Base-by-base conservation (phyloP, 768 basidiomycete species). In the Austroboletus eburneus region DNA sequence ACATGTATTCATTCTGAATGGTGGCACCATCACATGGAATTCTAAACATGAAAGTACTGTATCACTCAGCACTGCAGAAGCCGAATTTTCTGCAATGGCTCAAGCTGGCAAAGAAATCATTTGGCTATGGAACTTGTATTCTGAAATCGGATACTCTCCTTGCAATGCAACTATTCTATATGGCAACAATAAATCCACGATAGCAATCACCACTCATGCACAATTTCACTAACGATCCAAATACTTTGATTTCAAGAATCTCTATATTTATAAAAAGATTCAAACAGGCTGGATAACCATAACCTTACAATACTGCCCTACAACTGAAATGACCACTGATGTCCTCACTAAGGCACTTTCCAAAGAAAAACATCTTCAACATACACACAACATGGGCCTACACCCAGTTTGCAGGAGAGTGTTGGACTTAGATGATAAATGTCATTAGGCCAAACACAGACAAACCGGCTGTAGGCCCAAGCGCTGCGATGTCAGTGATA, bases 1-100 rank as follows among this genome's bases (percentile, higher is more conserved):
- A 0, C 62, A 61, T 27, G 33, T 45, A 0, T 69, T 62, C 66
- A 62, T 20, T 51, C 39, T 37, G 39, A 61, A 46, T 70, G 69
- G 38, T 57, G 42, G 54, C 1, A 29, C 48, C 63, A 9, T 72
- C 42, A 1, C 65, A 51, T 35, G 69, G 50, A 16, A 66, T 37
- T 24, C 61, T 13, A 16, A 65, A 57, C 60, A 64, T 61, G 42
- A 59, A 62, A 2, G 17, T 0, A 0, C 61, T 58, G 40, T 72
- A 53, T 5, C 33, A 0, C 30, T 46, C 0, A 46, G 25, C 0
- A 48, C 51, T 0, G 30, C 42, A 1, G 33, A 57, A 9, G 37
- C 51, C 0, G 48, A 51, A 18, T 58, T 43, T 10, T 45, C 13
- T 2, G 32, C 50, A 0, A 47, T 58, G 29, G 46, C 48, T 0